Evolutionary conservation across 2,329 filamentous ascomycete species (phyloP), one percentile per base, ranked within the genome.

Genomic region (Sporothrix curviconia): DNA sequence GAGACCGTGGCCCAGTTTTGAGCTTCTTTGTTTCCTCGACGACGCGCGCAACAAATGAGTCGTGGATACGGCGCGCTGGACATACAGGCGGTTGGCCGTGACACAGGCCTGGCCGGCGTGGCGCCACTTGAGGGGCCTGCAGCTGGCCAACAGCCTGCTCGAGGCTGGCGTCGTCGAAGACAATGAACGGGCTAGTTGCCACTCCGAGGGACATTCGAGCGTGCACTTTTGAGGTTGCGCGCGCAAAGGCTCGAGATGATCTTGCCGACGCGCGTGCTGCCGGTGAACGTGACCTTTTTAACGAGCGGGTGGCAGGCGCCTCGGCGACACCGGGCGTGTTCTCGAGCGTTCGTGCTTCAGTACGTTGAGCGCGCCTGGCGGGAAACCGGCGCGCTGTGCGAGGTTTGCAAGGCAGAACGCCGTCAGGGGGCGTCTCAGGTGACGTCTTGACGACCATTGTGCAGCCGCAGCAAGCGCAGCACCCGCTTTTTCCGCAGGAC

Each of bases 271-370:
- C 75, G 71, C 0, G 88, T 89, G 64, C 82, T 84, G 17, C 89
- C 89, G 0, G 89, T 92, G 64, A 92, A 94, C 57, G 86, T 87
- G 56, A 92, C 76, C 68, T 91, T 91, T 52, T 74, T 75, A 0
- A 79, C 72, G 0, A 70, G 58, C 0, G 70, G 71, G 58, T 79
- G 75, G n/a, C 28, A 71, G 70, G 61, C 0, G 72, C 71, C 65
- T 78, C 76, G 12, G 73, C 74, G 2, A 79, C 67, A 1, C 64
- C 55, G 0, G 76, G 76, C 0, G 76, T 78, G 50, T 75, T 74
- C 0, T 68, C 69, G 7, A 77, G 64, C 19, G 72, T 75, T n/a
- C 0, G 77, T 78, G 0, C 75, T n/a, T 75, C 49, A 79, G 46
- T 2, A 79, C 71, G 44, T 77, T 78, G 22, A 95, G 78, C 0